These are phyloP conservation scores for Arthrobotrys sphaeroides DNA, from an alignment of 2,329 filamentous ascomycete species.

Conservation along the genomic window DNA sequence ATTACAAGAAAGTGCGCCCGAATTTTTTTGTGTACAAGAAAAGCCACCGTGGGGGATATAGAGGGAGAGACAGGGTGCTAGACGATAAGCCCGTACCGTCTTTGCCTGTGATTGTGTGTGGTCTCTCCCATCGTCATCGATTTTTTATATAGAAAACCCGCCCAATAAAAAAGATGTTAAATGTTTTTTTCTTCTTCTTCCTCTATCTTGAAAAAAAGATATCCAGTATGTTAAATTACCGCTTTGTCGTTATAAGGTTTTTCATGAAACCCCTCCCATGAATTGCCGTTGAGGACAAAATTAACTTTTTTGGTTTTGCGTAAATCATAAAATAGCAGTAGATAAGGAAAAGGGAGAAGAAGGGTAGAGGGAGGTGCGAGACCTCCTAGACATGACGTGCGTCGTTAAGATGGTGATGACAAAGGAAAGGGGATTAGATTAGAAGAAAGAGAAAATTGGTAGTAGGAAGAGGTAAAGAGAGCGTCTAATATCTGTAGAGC, in stretches of 20 bases:
- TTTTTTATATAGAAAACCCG: slow-evolving; percentile 51
- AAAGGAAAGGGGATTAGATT: neutral
- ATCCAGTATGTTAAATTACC: slow-evolving; percentile 46
- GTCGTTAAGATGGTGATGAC: slow-evolving; percentile 14
- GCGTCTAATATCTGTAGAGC: slow-evolving; percentile 76
- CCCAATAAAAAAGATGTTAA: slow-evolving; percentile 43
- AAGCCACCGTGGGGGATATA: neutral
- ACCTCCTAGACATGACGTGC: slow-evolving; percentile 16
- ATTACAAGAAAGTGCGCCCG: slow-evolving; percentile 16
- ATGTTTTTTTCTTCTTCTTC: neutral
- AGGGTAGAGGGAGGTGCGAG: neutral
- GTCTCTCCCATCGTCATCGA: neutral
- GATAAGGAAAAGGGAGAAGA: neutral
- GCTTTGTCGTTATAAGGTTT: slow-evolving; percentile 32
- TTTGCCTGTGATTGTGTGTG: too few species aligned
- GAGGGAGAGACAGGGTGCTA: neutral
- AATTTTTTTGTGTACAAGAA: slow-evolving; percentile 53
- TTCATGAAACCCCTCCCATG: slow-evolving; percentile 50
- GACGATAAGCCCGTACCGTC: slow-evolving; percentile 4
- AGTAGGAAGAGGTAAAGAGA: neutral
- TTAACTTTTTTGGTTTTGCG: slow-evolving; percentile 34
- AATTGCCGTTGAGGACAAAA: slow-evolving; percentile 53
- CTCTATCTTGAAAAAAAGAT: neutral
- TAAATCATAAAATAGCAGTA: slow-evolving; percentile 54
- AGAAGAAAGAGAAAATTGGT: neutral